Percentiles rank a stretch among this genome's conserved stretches.
Evolutionary conservation across 2,329 filamentous ascomycete genomes (phyloP).

Genomic region (Neurospora sp.): DNA sequence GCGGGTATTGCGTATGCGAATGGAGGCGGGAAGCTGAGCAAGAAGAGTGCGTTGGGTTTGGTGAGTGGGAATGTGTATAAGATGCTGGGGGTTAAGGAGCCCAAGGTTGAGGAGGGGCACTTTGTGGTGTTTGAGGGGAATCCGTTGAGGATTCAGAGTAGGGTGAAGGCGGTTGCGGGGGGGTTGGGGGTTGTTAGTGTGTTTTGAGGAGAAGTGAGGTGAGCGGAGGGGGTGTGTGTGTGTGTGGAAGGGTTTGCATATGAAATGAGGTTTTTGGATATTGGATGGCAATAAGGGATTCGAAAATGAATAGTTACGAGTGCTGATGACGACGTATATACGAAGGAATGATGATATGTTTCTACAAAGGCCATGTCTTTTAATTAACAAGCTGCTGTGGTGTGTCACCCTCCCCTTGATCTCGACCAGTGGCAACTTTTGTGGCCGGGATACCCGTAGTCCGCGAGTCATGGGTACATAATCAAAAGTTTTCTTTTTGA

Average conservation of each 20-base stretch:
- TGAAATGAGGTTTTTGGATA: background rate
- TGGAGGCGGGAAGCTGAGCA: conserved; percentile 40
- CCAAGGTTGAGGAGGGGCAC: conserved; percentile 27
- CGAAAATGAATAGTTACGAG: background rate
- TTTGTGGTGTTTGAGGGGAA: conserved; percentile 56
- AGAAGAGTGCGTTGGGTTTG: conserved; percentile 45
- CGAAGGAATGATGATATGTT: background rate
- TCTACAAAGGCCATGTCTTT: no score
- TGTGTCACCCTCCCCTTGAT: background rate
- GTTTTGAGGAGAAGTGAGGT: conserved; percentile 13
- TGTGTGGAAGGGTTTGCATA: background rate
- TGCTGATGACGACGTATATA: background rate
- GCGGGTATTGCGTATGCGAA: conserved; percentile 52
- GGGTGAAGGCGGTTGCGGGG: conserved; percentile 43
- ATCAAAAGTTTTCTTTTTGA: fast-evolving
- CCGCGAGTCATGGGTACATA: background rate
- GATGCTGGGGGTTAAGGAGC: conserved; percentile 39
- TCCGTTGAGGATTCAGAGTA: conserved; percentile 48
- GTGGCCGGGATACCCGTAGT: background rate
- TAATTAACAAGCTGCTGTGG: no score
- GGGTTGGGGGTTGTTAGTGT: conserved; percentile 29
- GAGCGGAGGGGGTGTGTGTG: background rate
- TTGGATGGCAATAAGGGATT: background rate
- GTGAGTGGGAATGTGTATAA: conserved; percentile 47
- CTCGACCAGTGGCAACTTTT: background rate